Base-by-base conservation (phyloP, 352 stramenopile genomes). In the Blastocystis sp. region DNA sequence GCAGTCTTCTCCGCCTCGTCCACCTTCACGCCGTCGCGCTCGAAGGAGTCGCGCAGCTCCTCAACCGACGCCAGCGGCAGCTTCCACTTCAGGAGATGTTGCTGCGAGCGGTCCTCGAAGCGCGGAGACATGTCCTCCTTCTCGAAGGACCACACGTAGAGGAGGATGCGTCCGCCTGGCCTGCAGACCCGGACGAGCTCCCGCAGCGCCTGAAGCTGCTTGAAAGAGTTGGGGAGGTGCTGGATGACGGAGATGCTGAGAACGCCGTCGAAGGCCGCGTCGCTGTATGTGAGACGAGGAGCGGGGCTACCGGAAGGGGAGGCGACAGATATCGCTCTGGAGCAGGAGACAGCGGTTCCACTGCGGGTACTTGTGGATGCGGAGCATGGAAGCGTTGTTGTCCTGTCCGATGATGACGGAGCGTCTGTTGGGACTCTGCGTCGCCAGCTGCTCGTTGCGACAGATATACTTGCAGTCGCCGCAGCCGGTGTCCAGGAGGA, bases 111-210 rank as follows among this genome's bases (percentile, higher is more conserved):
- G 0, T 42, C 27, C 4, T 34, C 44, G n/a, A 65, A 81, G 2
- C 69, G 69, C 36, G 69, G 69, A 0, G 38, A 38, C 21, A 63
- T 27, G 0, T 40, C 46, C 21, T 61, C 69, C 46, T 81, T 81
- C 69, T 81, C 69, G 40, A 65, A 81, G 34, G 69, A 81, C 69
- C 69, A 81, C 11, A 81, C 69, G 40, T 81, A 81, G 4, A 81
- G 7, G 1, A 81, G 29, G n/a, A 81, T 61, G n/a, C 69, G 46
- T 18, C 69, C 49, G 14, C 69, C 69, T 40, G 29, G 21, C 29
- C 63, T 59, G 27, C 69, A 63, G 3, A 81, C 69, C 16, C 51
- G 48, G 27, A 81, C 40, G 16, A 81, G 53, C 21, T 64, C 56
- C 11, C 56, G 46, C 9, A 81, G 34, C 18, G 69, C 69, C 42